Evolutionary conservation across 2,329 filamentous ascomycete genomes (phyloP), one percentile per base, ranked within the genome.

Genomic region (Monilinia vaccinii-corymbosi): DNA sequence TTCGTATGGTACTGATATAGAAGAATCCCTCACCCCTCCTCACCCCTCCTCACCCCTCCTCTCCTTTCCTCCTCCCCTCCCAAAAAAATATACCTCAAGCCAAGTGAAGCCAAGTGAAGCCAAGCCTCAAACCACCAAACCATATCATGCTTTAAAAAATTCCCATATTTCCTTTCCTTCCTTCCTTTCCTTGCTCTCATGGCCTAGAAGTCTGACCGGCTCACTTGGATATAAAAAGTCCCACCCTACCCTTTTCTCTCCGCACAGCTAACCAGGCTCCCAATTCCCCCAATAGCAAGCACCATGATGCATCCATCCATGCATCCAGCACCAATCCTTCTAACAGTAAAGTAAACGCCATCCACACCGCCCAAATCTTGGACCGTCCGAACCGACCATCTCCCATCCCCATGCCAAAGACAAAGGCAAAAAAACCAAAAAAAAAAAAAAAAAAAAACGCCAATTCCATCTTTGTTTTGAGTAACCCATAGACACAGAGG

Each of bases 401-500:
- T 42, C 38, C 50, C 36, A 53, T 53, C 23, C 50, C 50, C 25
- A 32, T 42, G 50, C 50, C 50, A 25, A 53, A 42, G 50, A 42
- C n/a, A n/a, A n/a, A 52, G 49, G 40, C 34, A 23, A 49, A 14
- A 34, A 14, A 32, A 34, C 9, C n/a, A n/a, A n/a, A n/a, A 36
- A 36, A 36, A 52, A 28, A 49, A 21, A 49, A 13, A 34, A 14
- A 32, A 34, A 21, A 38, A 36, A 50, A 53, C 50, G 50, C 50
- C 50, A 42, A 42, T 53, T 25, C 50, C 36, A 36, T 53, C 50
- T 53, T 53, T 42, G 50, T 53, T 53, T 53, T 53, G 50, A 53
- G 21, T 31, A 42, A 31, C 58, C 58, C 58, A 60, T 60, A 60
- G 56, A 60, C 42, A 60, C 58, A 60, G 44, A 38, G 49, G 50